Evolutionary conservation across 2,329 filamentous ascomycete genomes (phyloP).

Genomic region (Sporothrix humicola): DNA sequence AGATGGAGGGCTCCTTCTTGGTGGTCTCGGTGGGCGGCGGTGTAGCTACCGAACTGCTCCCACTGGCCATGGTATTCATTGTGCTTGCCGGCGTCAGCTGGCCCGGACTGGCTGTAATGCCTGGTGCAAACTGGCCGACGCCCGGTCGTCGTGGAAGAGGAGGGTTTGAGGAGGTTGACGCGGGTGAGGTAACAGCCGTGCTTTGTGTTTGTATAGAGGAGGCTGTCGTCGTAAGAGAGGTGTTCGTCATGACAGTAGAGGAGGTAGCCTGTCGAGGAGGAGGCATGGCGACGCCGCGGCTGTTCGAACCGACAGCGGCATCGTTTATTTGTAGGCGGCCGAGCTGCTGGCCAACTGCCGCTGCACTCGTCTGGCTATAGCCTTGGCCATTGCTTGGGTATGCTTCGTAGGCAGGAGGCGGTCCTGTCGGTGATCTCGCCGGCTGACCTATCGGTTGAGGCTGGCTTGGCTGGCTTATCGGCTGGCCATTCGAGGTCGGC

Average conservation of each 20-base stretch:
- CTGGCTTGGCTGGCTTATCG: not conserved
- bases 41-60: not conserved
- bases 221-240: not conserved
- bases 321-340: not conserved
- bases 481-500: not conserved
- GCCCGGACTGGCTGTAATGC: not conserved
- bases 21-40: not conserved
- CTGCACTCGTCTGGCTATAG: not conserved
- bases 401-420: not conserved
- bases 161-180: not conserved
- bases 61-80: not conserved
- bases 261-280: not conserved
- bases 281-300: not conserved
- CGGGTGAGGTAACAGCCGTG: not conserved
- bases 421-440: not conserved
- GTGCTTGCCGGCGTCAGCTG: slow-evolving; percentile 9
- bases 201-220: not conserved
- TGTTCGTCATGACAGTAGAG: not conserved
- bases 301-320: not conserved
- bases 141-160: slow-evolving; percentile 7
- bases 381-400: not conserved
- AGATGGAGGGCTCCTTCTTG: slow-evolving; percentile 19
- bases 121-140: slow-evolving; percentile 7
- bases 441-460: not conserved
- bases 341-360: not conserved